These are phyloP conservation scores for Pythium sp. DNA, from an alignment of 352 stramenopile species.

Conservation along the genomic window DNA sequence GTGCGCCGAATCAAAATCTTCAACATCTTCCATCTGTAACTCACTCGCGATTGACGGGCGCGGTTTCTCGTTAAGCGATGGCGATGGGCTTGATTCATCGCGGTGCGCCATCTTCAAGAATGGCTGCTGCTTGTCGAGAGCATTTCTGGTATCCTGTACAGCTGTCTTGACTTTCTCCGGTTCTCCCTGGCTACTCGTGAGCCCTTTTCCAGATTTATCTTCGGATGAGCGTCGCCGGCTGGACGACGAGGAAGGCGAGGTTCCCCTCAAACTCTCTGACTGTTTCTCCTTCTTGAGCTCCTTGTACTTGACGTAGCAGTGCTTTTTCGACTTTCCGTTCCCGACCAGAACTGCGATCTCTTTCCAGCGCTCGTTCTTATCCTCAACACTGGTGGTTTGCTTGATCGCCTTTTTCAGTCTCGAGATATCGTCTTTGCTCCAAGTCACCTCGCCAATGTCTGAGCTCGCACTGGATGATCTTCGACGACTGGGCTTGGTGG, in stretches of 20 bases:
- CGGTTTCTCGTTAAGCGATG: neutral
- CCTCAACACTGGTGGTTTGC: constrained; percentile 46
- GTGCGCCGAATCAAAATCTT: constrained; percentile 15
- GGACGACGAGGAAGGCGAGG: constrained; percentile 21
- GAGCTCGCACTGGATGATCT: constrained; percentile 20
- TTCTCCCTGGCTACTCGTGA: neutral
- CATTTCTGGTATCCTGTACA: constrained; percentile 26
- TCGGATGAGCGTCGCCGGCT: constrained; percentile 15
- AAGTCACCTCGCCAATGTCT: constrained; percentile 22
- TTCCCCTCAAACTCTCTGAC: constrained; percentile 15
- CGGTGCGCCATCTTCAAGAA: neutral
- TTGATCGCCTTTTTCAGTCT: constrained; percentile 74
- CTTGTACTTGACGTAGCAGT: constrained; percentile 87
- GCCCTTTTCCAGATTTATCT: constrained; percentile 12
- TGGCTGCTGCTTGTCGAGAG: neutral
- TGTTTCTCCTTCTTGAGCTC: constrained; percentile 66
- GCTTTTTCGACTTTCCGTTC: constrained; percentile 66
- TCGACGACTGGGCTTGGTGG: constrained; percentile 9
- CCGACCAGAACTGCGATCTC: constrained; percentile 58
- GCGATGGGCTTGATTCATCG: neutral
- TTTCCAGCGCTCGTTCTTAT: constrained; percentile 78
- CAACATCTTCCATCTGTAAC: constrained; percentile 21
- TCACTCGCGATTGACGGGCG: constrained; percentile 5
- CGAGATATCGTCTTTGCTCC: constrained; percentile 57
- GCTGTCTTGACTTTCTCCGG: neutral